Base-by-base conservation (phyloP, 768 basidiomycete species). In the Tephrocybe sp. region DNA sequence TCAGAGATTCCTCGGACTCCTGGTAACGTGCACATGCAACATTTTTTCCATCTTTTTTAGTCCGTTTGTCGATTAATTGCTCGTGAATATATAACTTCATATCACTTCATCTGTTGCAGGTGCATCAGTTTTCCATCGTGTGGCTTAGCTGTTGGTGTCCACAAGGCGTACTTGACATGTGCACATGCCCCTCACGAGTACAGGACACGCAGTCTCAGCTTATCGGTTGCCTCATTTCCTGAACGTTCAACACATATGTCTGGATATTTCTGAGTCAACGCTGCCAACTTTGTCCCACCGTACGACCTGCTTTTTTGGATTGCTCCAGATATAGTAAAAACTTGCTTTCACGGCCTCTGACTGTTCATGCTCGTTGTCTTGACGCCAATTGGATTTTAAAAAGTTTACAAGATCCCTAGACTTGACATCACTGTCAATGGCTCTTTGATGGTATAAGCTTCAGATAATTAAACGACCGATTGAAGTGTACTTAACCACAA, bases 21-120 rank as follows among this genome's bases (percentile, higher is more conserved):
- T 57, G 45, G 39, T 39, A 38, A 35, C 10, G 35, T 34, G 41
- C 54, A 55, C 42, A 45, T 56, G 54, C 26, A 26, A 26, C 26
- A 26, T 43, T 39, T 55, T 46, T 39, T 34, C 13, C 48, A 20
- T 36, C 41, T 45, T 47, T 36, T 40, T 43, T 9, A 16, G 33
- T 40, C 42, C 33, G 32, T 39, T 35, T 48, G 48, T 39, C 40
- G 40, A 34, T 51, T 43, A 39, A 26, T 40, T 36, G 16, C 38
- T 22, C 12, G 26, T 22, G 32, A 32, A 20, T n/a, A 26, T 26
- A 26, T 26, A 7, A 26, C 26, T 26, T 26, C 26, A 26, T 26
- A 22, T 16, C 22, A 38, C 31, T 48, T 42, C 30, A 42, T 53
- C 19, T 31, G 33, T 31, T 33, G 39, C 20, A 47, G 30, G 33